Conservation (phyloP, 2,329 filamentous ascomycete species). For the Fusarium euwallaceae region DNA sequence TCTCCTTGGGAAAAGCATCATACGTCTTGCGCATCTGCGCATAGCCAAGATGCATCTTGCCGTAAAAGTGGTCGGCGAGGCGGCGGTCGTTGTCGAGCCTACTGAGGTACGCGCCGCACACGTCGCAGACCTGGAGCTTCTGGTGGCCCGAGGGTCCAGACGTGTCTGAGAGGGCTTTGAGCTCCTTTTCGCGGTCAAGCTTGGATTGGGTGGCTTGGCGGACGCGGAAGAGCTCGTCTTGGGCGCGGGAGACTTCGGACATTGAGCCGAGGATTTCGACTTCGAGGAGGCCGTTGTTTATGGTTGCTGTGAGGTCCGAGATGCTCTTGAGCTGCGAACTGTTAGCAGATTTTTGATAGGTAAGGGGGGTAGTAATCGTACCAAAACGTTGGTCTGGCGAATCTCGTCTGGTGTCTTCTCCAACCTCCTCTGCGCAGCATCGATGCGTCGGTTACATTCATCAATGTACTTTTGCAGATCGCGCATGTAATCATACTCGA, state of each 20-base stretch:
- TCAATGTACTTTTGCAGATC: slow-evolving; percentile 98
- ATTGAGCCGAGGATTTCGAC: slow-evolving; percentile 87
- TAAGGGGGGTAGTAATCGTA: slow-evolving; percentile 46
- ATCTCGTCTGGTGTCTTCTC: slow-evolving; percentile 99
- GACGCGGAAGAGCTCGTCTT: slow-evolving; percentile 90
- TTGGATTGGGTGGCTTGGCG: slow-evolving; percentile 85
- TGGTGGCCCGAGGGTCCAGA: slow-evolving; percentile 94
- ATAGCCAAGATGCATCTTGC: slow-evolving; percentile 99
- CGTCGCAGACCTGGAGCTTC: slow-evolving; percentile 98
- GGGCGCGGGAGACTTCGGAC: slow-evolving; percentile 82
- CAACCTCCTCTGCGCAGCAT: slow-evolving; percentile 86
- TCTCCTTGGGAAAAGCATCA: slow-evolving; percentile 87
- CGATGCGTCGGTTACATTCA: slow-evolving; percentile 95
- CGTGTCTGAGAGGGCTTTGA: slow-evolving; percentile 92
- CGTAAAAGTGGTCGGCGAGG: slow-evolving; percentile 97
- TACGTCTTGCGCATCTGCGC: slow-evolving; percentile 97
- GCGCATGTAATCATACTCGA: slow-evolving; percentile 96
- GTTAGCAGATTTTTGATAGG: slow-evolving; percentile 25
- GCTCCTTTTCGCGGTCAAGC: slow-evolving; percentile 85
- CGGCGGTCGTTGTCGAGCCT: slow-evolving; percentile 94
- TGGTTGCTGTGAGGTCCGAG: slow-evolving; percentile 80
- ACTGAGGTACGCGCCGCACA: slow-evolving; percentile 94
- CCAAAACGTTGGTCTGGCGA: slow-evolving; percentile 88
- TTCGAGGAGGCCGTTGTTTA: slow-evolving; percentile 87
- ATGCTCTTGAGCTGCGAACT: slow-evolving; percentile 78